Evolutionary conservation across 2,329 filamentous ascomycete species (phyloP), one percentile per base, ranked within the genome.

Genomic region (Stachybotrys echinatus): DNA sequence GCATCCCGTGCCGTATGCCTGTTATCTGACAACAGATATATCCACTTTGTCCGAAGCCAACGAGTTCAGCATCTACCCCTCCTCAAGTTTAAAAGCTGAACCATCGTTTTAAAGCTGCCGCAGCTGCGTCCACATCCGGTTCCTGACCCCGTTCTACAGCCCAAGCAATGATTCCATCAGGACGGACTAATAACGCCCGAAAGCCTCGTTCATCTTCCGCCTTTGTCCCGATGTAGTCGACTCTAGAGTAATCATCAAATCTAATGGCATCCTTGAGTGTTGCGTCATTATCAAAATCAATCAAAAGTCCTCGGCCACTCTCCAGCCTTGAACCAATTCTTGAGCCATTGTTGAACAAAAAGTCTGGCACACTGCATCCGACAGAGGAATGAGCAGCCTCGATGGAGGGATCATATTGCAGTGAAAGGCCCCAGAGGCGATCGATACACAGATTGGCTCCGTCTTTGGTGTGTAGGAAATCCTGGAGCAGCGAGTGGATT

Each of bases 301-400:
- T 40, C 3, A 67, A 42, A 50, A 69, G 40, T 2, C 61, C 65
- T 14, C 51, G 50, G 1, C 60, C 68, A 2, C 48, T 31, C 19
- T 55, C 56, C 49, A 71, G 46, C 53, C 62, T 62, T 8, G 57
- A 39, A 2, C 65, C 65, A 5, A 72, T 52, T 43, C 63, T 58
- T 52, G 50, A 54, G 18, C 56, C 58, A 22, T 61, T 55, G 17
- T 44, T 38, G 5, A 67, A 50, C 31, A 65, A 61, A 42, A 71
- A 66, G 43, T 70, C 62, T 5, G 67, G 69, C 10, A 61, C 61
- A 54, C 67, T 70, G 46, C 57, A 56, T 4, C 69, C 70, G 20
- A 69, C 61, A 5, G 68, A 51, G 10, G 61, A 56, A 45, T 69
- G 62, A 42, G 49, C 31, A 47, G 37, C 20, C n/a, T n/a, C 22